Percentiles rank a stretch among this genome's conserved stretches.
phyloP scores from a whole-genome alignment of 2,329 filamentous ascomycete species.

The Teratosphaeria gauchensis region DNA sequence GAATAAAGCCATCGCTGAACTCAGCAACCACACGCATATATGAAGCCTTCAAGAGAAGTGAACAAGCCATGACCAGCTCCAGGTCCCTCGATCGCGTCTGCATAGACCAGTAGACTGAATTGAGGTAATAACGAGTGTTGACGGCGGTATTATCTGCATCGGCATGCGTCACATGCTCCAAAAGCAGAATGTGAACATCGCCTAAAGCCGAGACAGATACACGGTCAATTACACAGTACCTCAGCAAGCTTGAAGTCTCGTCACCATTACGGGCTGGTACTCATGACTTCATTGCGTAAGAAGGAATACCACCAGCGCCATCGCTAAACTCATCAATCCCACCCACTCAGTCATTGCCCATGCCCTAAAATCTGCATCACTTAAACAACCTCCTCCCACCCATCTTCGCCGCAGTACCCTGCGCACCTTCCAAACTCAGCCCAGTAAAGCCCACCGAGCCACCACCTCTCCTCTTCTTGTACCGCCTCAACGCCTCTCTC shows the following conservation, averaged over 20 bases:
- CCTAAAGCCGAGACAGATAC: background rate
- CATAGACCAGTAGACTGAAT: background rate
- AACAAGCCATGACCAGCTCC: no score
- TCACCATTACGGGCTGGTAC: no score
- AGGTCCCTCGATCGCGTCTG: background rate
- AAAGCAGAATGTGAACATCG: no score
- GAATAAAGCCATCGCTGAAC: no score
- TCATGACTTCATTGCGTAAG: no score
- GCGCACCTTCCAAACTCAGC: constrained; percentile 38
- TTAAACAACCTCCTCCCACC: constrained; percentile 38
- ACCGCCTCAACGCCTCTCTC: constrained; percentile 60
- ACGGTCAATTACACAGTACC: background rate
- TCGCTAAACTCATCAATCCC: background rate
- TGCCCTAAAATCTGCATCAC: constrained; percentile 11
- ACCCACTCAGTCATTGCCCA: background rate
- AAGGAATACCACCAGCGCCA: background rate
- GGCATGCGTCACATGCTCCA: no score
- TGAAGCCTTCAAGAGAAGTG: no score
- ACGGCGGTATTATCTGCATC: background rate
- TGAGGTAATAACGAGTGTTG: background rate
- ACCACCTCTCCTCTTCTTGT: constrained; percentile 54
- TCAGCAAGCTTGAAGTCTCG: no score
- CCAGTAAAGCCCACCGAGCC: constrained; percentile 46
- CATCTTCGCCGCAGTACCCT: constrained; percentile 35
- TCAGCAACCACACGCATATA: no score